Conservation (phyloP, 2,329 filamentous ascomycete species). For the Teratosphaeria pseudoeucalypti region DNA sequence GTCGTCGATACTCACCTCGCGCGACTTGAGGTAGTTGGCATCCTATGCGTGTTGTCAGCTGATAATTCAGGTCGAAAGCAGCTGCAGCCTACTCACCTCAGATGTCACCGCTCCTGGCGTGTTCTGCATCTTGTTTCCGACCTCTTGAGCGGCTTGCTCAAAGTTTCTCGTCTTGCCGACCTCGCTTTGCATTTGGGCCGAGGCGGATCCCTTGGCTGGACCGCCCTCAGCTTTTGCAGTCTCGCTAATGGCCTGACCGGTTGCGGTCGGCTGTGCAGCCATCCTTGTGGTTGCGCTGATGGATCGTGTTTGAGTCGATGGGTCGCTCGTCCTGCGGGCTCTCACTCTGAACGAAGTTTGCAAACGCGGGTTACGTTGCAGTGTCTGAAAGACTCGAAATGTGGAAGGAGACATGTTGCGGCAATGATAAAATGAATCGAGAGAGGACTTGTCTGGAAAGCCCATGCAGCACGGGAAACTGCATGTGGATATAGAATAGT, state of each 20-base stretch:
- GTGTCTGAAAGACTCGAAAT: not conserved
- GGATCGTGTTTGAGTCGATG: not conserved
- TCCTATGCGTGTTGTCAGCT: constrained; percentile 16
- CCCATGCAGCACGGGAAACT: not conserved
- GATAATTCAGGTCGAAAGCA: not conserved
- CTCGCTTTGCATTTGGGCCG: constrained; percentile 26
- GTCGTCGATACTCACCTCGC: constrained; percentile 16
- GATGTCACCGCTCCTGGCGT: constrained; percentile 25
- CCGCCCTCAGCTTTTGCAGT: constrained; percentile 25
- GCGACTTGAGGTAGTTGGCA: constrained; percentile 31
- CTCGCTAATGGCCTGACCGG: constrained; percentile 21
- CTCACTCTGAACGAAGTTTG: not conserved
- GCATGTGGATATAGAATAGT: not conserved
- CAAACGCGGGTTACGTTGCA: not conserved
- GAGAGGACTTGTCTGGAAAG: not conserved
- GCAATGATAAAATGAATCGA: not conserved
- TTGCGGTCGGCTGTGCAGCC: constrained; percentile 9
- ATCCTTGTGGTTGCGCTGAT: constrained; percentile 5
- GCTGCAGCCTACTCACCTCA: constrained; percentile 8
- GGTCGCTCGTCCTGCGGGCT: not conserved
- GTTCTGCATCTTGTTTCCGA: constrained; percentile 20
- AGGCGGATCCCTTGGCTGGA: constrained; percentile 20
- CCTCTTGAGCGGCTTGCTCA: constrained; percentile 19
- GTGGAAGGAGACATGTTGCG: not conserved
- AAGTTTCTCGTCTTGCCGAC: constrained; percentile 20